A percentile compares a stretch with the other conserved stretches of the same genome.
phyloP scores from a whole-genome alignment of 768 basidiomycete genomes.

The Lactarius deliciosus region DNA sequence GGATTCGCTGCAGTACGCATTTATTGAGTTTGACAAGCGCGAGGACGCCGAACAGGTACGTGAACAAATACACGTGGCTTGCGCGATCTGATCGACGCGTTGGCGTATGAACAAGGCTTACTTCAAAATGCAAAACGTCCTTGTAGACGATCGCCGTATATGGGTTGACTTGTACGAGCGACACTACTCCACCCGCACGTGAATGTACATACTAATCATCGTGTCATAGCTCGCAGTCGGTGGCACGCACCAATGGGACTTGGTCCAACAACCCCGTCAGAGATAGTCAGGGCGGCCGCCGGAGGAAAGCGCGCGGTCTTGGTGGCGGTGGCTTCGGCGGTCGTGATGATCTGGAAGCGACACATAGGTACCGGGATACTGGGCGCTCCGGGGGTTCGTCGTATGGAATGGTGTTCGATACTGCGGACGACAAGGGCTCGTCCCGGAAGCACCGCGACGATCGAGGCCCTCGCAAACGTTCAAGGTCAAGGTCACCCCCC shows the following conservation, averaged over 20 bases:
- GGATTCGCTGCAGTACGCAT: conserved; percentile 96
- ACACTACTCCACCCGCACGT: background rate
- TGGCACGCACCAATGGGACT: conserved; percentile 75
- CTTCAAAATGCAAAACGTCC: conserved; percentile 99
- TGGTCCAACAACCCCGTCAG: conserved; percentile 78
- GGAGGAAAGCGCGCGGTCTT: conserved; percentile 34
- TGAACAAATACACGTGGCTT: background rate
- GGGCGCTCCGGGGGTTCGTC: conserved; percentile 37
- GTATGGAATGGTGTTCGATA: conserved; percentile 87
- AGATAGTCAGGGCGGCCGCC: conserved; percentile 42
- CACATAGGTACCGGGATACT: conserved; percentile 62
- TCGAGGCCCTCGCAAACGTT: conserved; percentile 39
- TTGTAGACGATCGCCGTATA: conserved; percentile 95
- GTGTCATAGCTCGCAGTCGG: conserved; percentile 78
- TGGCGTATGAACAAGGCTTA: conserved; percentile 63
- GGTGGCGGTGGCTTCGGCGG: conserved; percentile 59
- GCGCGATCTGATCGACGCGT: background rate
- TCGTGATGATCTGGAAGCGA: conserved; percentile 71
- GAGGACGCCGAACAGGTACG: conserved; percentile 92
- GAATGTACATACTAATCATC: conserved; percentile 30
- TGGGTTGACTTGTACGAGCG: conserved; percentile 96
- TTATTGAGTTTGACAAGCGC: conserved; percentile 94
- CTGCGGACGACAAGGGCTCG: conserved; percentile 38
- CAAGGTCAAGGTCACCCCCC: conserved; percentile 24
- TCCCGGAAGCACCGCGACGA: conserved; percentile 13